phyloP scores from a whole-genome alignment of 192 early-diverging fungal species.

The Mortierella antarctica region DNA sequence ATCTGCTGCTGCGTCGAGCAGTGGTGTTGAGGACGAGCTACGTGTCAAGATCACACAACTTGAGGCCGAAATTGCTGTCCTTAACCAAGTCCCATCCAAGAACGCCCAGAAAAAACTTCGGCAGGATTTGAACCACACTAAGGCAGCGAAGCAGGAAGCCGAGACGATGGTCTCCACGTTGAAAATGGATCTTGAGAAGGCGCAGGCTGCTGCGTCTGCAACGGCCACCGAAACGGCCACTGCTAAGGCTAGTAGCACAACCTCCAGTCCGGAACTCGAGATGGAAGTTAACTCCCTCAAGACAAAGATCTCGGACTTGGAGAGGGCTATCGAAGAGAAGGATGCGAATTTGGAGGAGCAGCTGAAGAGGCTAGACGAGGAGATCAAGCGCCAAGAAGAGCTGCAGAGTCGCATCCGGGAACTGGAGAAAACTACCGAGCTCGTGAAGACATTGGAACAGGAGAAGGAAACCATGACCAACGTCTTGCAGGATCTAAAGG shows the following conservation, averaged over 20 bases:
- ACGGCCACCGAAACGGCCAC: not conserved
- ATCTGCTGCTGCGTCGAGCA: not conserved
- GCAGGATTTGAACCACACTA: conserved; percentile 47
- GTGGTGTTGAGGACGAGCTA: conserved; percentile 12
- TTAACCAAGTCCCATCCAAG: conserved; percentile 39
- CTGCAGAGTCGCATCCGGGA: conserved; percentile 21
- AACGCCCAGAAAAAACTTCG: conserved; percentile 49
- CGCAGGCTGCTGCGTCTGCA: not conserved
- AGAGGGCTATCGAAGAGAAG: conserved; percentile 22
- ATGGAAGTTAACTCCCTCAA: conserved; percentile 12
- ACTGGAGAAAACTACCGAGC: conserved; percentile 16
- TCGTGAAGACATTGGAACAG: conserved; percentile 2
- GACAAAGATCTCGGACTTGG: conserved; percentile 14
- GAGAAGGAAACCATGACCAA: conserved; percentile 18
- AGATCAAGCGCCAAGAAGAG: conserved; percentile 13
- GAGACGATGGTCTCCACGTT: conserved; percentile 30
- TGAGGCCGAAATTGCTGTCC: conserved; percentile 27
- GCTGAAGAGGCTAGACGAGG: conserved; percentile 12
- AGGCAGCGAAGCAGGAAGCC: conserved; percentile 46
- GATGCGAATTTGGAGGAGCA: conserved; percentile 10
- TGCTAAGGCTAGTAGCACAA: not conserved
- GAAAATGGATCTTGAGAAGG: conserved; percentile 37
- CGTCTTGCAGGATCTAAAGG: conserved; percentile 9
- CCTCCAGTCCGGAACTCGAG: not conserved
- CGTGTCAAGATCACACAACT: conserved; percentile 24